Percentiles rank a stretch among this genome's conserved stretches.
Evolutionary conservation across 2,329 filamentous ascomycete species (phyloP).

Genomic region (Venturia asperata): DNA sequence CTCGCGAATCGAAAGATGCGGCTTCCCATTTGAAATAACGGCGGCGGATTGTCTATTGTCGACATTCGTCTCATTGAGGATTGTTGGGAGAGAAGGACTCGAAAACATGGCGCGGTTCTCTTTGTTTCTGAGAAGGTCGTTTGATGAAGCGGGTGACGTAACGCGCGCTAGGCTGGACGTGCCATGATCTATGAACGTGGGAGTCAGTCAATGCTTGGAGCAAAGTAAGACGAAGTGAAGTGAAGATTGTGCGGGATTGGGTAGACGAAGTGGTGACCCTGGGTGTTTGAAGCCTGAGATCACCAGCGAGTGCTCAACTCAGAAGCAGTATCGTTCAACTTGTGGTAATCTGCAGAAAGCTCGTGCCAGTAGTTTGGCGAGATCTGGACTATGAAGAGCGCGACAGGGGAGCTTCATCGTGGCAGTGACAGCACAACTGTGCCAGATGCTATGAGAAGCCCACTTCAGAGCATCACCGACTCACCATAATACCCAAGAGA

Average conservation of each 20-base stretch:
- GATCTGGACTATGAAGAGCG: neutral
- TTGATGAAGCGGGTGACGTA: slow-evolving; percentile 8
- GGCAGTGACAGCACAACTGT: neutral
- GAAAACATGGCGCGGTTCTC: slow-evolving; percentile 11
- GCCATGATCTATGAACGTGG: slow-evolving; percentile 10
- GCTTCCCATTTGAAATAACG: neutral
- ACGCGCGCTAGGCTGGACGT: neutral
- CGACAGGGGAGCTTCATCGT: neutral
- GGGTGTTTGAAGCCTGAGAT: neutral
- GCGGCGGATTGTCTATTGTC: neutral
- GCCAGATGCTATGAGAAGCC: neutral
- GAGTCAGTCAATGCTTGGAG: neutral
- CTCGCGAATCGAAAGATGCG: neutral
- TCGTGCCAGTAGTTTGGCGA: neutral
- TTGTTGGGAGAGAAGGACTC: slow-evolving; percentile 1
- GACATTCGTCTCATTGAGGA: slow-evolving; percentile 6
- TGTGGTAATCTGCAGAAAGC: neutral
- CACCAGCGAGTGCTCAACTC: neutral
- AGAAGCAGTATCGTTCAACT: neutral
- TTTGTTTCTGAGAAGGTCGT: slow-evolving; percentile 12
- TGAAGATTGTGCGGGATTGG: neutral
- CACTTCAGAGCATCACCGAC: neutral
- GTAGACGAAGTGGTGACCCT: neutral
- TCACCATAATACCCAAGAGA: neutral
- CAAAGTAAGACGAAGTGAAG: neutral